A percentile compares a stretch with the other conserved stretches of the same genome.
Conservation (phyloP, 2,329 filamentous ascomycete genomes). For the Dactylella cylindrospora region DNA sequence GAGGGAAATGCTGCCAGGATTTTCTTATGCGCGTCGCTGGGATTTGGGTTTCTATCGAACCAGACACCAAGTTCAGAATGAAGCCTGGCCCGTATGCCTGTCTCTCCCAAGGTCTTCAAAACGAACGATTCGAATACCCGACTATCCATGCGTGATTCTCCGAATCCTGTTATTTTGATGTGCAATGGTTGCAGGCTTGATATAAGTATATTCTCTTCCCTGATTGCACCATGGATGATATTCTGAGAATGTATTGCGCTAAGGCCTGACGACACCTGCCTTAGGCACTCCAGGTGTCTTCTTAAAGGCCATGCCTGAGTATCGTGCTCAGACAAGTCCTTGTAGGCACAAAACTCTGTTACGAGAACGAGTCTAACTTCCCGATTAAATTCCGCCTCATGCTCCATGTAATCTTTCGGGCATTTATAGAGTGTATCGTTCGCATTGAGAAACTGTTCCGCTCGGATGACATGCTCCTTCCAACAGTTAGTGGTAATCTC, state of each 20-base stretch:
- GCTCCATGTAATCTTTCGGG: no score
- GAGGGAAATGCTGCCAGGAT: neutral
- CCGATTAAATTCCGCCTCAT: no score
- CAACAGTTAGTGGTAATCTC: neutral
- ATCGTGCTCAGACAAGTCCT: neutral
- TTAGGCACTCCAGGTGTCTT: neutral
- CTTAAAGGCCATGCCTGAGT: neutral
- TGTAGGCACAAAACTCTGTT: neutral
- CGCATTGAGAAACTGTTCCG: neutral
- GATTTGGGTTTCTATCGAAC: neutral
- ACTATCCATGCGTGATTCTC: neutral
- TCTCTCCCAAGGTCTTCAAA: no score
- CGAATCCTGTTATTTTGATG: neutral
- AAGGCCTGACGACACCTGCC: neutral
- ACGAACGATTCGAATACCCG: neutral
- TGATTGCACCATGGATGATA: neutral
- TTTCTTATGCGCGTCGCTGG: neutral
- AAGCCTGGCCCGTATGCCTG: neutral
- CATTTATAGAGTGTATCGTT: neutral
- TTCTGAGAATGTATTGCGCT: neutral
- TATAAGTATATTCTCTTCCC: neutral
- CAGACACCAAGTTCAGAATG: neutral
- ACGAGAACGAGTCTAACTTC: neutral
- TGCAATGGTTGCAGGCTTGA: neutral
- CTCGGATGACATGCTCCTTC: slow-evolving; percentile 1